Base-by-base conservation (phyloP, 345 rosid species). In the Adansonia digitata region DNA sequence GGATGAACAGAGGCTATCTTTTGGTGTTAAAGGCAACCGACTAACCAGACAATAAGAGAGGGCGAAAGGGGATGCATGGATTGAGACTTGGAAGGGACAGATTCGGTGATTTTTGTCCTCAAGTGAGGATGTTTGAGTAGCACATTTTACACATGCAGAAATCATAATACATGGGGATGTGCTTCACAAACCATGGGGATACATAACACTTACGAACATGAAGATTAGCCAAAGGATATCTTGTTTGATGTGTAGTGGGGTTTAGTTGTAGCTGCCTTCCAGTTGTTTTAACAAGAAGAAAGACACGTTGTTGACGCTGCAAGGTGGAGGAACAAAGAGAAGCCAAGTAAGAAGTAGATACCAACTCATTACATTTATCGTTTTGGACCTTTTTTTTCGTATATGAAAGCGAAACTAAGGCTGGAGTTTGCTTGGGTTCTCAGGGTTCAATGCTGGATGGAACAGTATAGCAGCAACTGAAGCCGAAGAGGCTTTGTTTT, bases 61-160 rank as follows among this genome's bases (percentile, higher is more conserved):
- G 55, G 26, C 10, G 6, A 29, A 29, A 43, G 46, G 13, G 8
- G 48, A 37, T 27, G 18, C 24, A 52, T 7, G 5, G 62, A 26
- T 10, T 31, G 56, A 27, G 43, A 24, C 3, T 1, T 2, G 20
- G 45, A 15, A 14, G 31, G 7, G 63, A 24, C 24, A 49, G 14
- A 20, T 48, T 68, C 75, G 66, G 71, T 69, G 74, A 49, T 34
- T 11, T 74, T 67, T 68, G 77, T 67, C 63, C 6, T 13, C 13
- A 0, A 13, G 20, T 5, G 57, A 35, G 20, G 13, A 24, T 42
- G 12, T 43, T 43, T 15, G 31, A 63, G n/a, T 37, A 39, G 65
- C 75, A 51, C 59, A 72, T 71, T 71, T 55, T 34, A 24, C 7
- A 34, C 40, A 53, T 34, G 42, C 13, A 7, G 39, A 11, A 14